Base-by-base conservation (phyloP, 2,329 filamentous ascomycete species). In the Botryotinia narcissicola region DNA sequence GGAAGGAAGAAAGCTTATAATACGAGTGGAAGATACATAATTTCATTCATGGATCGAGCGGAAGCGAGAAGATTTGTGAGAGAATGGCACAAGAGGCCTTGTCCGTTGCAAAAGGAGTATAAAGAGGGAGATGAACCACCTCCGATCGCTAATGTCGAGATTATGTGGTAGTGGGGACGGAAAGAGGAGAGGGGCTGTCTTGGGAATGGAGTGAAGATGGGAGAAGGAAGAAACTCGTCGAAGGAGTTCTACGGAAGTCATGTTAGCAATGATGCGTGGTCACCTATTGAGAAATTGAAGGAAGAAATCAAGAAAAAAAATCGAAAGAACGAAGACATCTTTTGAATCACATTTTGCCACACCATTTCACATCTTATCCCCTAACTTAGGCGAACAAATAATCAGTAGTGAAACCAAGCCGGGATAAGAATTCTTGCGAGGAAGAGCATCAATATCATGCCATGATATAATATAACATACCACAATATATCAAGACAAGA, bases 71-170 rank as follows among this genome's bases (percentile, higher is more conserved):
- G 85, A 75, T 88, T 88, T 80, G 83, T 84, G 5, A 78, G 82
- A 66, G 81, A 84, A 73, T 90, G 87, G 87, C 86, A 89, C 81
- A 80, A 84, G 59, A 82, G 83, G 70, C 81, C 82, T 37, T 81
- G 88, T 76, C 83, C 83, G 35, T 40, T 71, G 48, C 68, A 66
- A 12, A 75, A 73, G 25, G 75, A 74, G 77, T 79, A 76, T 73
- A 80, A 78, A 42, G 69, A 59, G 35, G 82, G 83, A 71, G 83
- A 83, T 73, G 81, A 82, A 71, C 75, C 81, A 40, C 77, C 80
- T 61, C 80, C 82, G 32, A 81, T 85, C 73, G 83, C 84, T 29
- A 83, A 84, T 78, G 82, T 83, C 29, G 84, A 87, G 77, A 80
- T 86, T 72, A 78, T 87, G 70, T 87, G 86, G 85, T 87, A 81